Base-by-base conservation (phyloP, 768 basidiomycete species). In the Trametes coccinea region DNA sequence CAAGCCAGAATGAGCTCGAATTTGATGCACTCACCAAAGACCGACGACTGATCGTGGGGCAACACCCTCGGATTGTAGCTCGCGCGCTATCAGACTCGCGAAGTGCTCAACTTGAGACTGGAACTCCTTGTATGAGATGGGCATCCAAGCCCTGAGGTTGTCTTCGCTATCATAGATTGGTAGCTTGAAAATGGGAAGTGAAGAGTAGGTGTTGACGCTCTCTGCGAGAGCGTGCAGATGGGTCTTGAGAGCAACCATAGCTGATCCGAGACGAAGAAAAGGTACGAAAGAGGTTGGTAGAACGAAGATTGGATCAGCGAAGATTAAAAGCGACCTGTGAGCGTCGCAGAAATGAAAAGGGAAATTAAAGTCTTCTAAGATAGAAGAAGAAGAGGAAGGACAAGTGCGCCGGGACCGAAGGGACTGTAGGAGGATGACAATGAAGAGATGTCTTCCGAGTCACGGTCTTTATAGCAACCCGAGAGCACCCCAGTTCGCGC, bases 111-210 rank as follows among this genome's bases (percentile, higher is more conserved):
- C 85, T 60, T 90, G 86, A 30, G 71, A 58, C 55, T 78, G 76
- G 75, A 90, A 89, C 69, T 84, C 79, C 16, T 62, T 66, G 73
- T 85, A 90, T 39, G 86, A 80, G 74, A 89, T 79, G 59, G 82
- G 72, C n/a, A 72, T 71, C 88, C 88, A 90, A 53, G 73, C 68
- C 40, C 74, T 74, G 55, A 82, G 73, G 63, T 80, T 74, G 17
- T 76, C 69, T 59, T 73, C 75, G 30, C 22, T 16, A 30, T 66
- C 56, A 33, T 60, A 59, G 2, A 67, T 40, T 16, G 88, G 86
- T 17, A 81, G 73, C 71, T 79, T 82, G 76, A 88, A 88, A 64
- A 81, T 82, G 31, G 82, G 75, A 3, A 77, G 73, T 11, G 75
- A 73, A n/a, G 85, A 75, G 69, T 78, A 78, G 60, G 71, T 75